Base-by-base conservation (phyloP, 2,329 filamentous ascomycete genomes). In the Fusarium cicatricum region DNA sequence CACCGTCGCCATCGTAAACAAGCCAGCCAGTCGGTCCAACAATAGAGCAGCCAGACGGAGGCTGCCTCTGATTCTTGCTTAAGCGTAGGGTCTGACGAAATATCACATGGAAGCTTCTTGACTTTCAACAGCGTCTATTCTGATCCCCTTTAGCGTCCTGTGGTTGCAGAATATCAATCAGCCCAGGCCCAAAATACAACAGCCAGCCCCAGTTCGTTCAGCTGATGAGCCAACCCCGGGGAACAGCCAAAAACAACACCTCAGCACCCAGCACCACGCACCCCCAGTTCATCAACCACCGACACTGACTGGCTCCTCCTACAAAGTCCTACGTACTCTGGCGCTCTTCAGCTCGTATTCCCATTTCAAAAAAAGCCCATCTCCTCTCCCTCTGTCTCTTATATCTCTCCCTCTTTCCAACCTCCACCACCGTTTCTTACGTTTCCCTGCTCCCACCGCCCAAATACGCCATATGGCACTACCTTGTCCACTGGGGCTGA, bases 261-360 rank as follows among this genome's bases (percentile, higher is more conserved):
- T 49, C 37, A 44, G 43, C 53, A 40, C 29, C 31, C 17, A 31
- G 28, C 21, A 58, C 54, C 52, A 61, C 43, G 19, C 33, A 19
- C 28, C 36, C 39, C 43, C 42, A 62, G 33, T 21, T 23, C 19
- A 23, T 32, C 31, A 46, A 17, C 26, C 31, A 38, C 31, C 38
- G 40, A 43, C 48, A 38, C 34, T 51, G 40, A 43, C 48, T 37
- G 48, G 39, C 32, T 45, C 40, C 51, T 59, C 52, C 19, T 41
- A 36, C 37, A 54, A 48, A 40, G 55, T 62, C 46, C 51, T 61
- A 62, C 48, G 49, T 47, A n/a, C 26, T 17, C 44, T 41, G 42
- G 32, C 37, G 21, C 29, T 50, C 33, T 40, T 59, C 58, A 62
- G 59, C 66, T 71, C 68, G 69, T 71, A 68, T 67, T 68, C 62